Percentiles rank a stretch among this genome's conserved stretches.
Evolutionary conservation across 2,329 filamentous ascomycete genomes (phyloP).

Genomic region (Neonectria magnoliae): DNA sequence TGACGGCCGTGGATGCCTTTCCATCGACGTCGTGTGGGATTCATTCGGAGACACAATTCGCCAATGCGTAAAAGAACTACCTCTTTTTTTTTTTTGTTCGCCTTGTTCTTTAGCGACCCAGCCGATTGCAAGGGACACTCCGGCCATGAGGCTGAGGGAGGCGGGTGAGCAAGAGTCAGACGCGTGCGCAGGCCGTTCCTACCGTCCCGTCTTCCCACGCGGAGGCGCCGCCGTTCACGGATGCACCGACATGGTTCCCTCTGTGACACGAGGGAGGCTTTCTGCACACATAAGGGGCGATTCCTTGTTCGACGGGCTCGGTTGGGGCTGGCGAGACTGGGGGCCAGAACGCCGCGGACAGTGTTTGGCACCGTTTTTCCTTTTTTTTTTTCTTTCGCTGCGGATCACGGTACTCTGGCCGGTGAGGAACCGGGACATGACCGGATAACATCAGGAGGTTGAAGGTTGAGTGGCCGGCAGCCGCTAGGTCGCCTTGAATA

Average conservation of each 20-base stretch:
- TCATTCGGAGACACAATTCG: background rate
- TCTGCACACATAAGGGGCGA: background rate
- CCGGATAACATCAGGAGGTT: background rate
- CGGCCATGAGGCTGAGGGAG: conserved; percentile 6
- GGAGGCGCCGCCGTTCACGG: background rate
- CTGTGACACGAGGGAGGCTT: background rate
- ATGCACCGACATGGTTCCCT: background rate
- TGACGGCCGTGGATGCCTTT: background rate
- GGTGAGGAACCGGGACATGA: background rate
- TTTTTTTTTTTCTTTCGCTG: no score
- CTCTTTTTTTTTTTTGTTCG: background rate
- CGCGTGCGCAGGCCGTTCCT: background rate
- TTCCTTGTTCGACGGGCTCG: background rate
- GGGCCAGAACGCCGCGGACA: background rate
- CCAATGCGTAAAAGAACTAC: background rate
- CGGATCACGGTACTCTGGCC: background rate
- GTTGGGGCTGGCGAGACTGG: background rate
- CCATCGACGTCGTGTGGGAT: background rate
- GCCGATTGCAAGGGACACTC: background rate
- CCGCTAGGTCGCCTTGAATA: background rate
- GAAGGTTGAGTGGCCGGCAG: background rate
- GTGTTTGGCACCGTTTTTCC: background rate
- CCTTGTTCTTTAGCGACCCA: conserved; percentile 6
- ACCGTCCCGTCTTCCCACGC: background rate
- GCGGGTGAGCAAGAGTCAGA: conserved; percentile 7